Base-by-base conservation (phyloP, 768 basidiomycete genomes). In the Mycena capillaripes region DNA sequence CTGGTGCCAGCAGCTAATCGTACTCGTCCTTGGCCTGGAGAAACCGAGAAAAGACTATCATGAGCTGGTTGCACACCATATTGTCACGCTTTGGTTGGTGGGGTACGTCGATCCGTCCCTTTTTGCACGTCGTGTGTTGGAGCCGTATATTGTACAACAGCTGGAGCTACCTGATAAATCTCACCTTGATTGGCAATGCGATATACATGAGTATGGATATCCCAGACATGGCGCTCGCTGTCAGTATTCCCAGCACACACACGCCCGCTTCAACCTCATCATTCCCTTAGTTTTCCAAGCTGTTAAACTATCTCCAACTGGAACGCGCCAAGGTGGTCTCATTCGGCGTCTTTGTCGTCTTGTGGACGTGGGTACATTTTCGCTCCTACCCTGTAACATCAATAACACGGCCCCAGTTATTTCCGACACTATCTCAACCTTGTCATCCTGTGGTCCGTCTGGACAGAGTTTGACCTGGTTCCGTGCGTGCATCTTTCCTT, bases 131-230 rank as follows among this genome's bases (percentile, higher is more conserved):
- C 34, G 30, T 58, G 14, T 10, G 66, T 62, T 11, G 66, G 53
- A 72, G 21, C n/a, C 21, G 44, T 73, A 53, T 60, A 42, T 60
- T 53, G 58, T 74, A 65, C 17, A 27, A 30, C 78, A 96, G 95
- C 42, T 95, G 95, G 95, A 96, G 95, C 75, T 95, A 96, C 77
- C 75, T 92, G 36, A 71, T 91, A 74, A 97, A 95, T 82, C 50
- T 96, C 62, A 98, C 97, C 0, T 82, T 89, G 61, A 97, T 99
- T 50, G 98, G 98, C 12, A 94, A 95, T 74, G 93, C 96, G 7
- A 89, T 99, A 32, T 99, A 93, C 77, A 88, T 97, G 83, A 98
- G 96, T 80, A 99, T 99, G 98, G 98, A 99, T 84, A 87, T 97
- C 23, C 96, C 97, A 0, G 98, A 99, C 79, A 83, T 90, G 38